Evolutionary conservation across 257 asterid genomes (phyloP), one percentile per base, ranked within the genome.

Genomic region (Solanum peruvianum): DNA sequence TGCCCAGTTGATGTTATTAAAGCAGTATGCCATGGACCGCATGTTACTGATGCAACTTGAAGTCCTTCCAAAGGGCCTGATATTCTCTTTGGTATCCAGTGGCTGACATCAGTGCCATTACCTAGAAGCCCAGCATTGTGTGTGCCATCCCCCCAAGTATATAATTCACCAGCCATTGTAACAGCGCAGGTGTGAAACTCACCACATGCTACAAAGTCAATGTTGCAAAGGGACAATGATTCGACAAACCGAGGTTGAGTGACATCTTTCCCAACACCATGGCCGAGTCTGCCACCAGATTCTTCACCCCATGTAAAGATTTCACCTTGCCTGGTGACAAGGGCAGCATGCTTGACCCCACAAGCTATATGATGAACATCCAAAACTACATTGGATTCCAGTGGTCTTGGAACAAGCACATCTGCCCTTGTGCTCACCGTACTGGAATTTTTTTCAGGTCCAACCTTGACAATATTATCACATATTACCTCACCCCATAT

Each of bases 11-110:
- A 90, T 13, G 99, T 94, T 82, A 96, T 88, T 89, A 96, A 87
- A 66, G 99, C 98, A 6, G 99, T 93, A 88, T 96, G 99, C 99
- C 99, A 96, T 41, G 99, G 98, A 31, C 99, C 99, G 66, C 99
- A 96, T 71, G 97, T 89, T 89, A 96, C 95, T 45, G 87, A 88
- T 29, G 98, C 93, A 73, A 95, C 91, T 85, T 91, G 97, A 91
- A 96, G 97, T 33, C 99, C 98, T 42, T 96, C 99, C 41, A 96
- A 94, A 1, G 98, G 98, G 80, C 99, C 99, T 2, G 97, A 91
- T 14, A 96, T 90, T 90, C 99, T 93, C 93, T 96, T 96, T 6
- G 99, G 99, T 88, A 96, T 95, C 98, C 99, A 96, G 86, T 96
- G 99, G 89, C 98, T 93, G 75, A 94, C 91, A 66, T 92, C 92